phyloP scores from a whole-genome alignment of 768 basidiomycete species.

The Russula sp. region DNA sequence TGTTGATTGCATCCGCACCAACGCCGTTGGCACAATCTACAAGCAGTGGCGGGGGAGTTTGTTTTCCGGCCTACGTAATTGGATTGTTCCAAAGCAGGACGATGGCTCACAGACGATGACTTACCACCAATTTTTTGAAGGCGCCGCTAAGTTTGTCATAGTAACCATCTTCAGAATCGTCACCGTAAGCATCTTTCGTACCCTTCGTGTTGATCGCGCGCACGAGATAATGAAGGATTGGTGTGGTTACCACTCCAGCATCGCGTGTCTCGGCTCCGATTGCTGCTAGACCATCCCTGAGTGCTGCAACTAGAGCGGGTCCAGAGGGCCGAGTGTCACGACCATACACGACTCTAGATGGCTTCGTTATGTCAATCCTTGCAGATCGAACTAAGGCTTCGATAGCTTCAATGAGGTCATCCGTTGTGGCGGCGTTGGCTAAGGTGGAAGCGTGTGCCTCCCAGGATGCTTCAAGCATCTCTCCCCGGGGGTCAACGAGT shows the following conservation, averaged over 20 bases:
- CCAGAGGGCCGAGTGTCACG: conserved; percentile 92
- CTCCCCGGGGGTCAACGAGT: conserved; percentile 92
- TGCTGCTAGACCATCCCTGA: conserved; percentile 76
- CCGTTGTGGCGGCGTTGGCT: conserved; percentile 73
- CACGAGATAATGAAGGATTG: conserved; percentile 92
- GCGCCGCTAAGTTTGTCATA: conserved; percentile 71
- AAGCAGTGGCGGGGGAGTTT: conserved; percentile 50
- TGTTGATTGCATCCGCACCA: conserved; percentile 64
- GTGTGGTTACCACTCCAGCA: conserved; percentile 86
- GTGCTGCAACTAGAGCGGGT: conserved; percentile 59
- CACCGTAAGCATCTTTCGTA: conserved; percentile 70
- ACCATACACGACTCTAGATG: conserved; percentile 81
- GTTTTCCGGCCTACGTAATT: conserved; percentile 47
- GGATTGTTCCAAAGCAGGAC: conserved; percentile 5
- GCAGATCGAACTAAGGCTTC: conserved; percentile 50
- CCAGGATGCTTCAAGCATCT: conserved; percentile 96
- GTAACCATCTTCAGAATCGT: conserved; percentile 77
- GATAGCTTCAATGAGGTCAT: conserved; percentile 63
- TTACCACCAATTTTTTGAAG: conserved; percentile 81
- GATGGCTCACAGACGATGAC: conserved; percentile 27
- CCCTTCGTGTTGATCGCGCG: conserved; percentile 82
- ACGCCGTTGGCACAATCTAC: conserved; percentile 99
- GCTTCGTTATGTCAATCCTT: conserved; percentile 73
- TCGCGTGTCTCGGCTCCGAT: conserved; percentile 62
- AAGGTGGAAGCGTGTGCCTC: conserved; percentile 80